Evolutionary conservation across 371 early-diverging fungal species (phyloP).

Genomic region (Blastocladiella emersonii): DNA sequence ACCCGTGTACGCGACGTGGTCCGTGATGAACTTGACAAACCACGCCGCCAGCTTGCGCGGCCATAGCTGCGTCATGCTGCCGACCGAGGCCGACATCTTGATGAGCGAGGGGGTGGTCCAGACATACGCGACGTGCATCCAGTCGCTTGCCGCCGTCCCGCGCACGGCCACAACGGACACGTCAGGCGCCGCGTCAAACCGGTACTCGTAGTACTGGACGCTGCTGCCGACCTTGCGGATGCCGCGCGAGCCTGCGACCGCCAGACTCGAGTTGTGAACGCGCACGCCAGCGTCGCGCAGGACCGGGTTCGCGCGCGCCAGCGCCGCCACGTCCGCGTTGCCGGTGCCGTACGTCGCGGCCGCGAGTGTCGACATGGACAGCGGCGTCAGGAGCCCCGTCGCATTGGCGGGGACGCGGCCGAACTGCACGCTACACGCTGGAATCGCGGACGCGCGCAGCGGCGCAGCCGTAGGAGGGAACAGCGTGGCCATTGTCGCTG

Average conservation of each 20-base stretch:
- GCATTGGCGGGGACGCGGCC: background rate
- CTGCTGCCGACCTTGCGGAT: too few relatives aligned
- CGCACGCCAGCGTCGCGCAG: too few relatives aligned
- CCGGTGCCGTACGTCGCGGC: too few relatives aligned
- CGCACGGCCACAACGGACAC: slow-evolving; percentile 11
- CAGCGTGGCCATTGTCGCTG: background rate
- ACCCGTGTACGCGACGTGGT: slow-evolving; percentile 5
- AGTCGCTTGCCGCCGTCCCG: slow-evolving; percentile 9
- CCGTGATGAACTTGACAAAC: slow-evolving; percentile 7
- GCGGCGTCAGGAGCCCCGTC: background rate
- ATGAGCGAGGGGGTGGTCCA: slow-evolving; percentile 11
- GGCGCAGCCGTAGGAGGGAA: background rate
- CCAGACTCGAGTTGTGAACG: too few relatives aligned
- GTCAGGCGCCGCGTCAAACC: background rate
- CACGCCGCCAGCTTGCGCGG: slow-evolving; percentile 9
- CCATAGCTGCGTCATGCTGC: slow-evolving; percentile 11
- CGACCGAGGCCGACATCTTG: slow-evolving; percentile 9
- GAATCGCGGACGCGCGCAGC: background rate
- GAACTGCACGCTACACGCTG: background rate
- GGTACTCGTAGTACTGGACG: background rate
- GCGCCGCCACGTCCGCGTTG: too few relatives aligned
- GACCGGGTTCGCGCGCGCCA: too few relatives aligned
- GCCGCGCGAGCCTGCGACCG: too few relatives aligned
- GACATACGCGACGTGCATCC: slow-evolving; percentile 14
- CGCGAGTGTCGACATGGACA: background rate